Percentiles rank a stretch among this genome's conserved stretches.
Evolutionary conservation across 306 rosid genomes (phyloP).

Genomic region (Castanea mollissima): DNA sequence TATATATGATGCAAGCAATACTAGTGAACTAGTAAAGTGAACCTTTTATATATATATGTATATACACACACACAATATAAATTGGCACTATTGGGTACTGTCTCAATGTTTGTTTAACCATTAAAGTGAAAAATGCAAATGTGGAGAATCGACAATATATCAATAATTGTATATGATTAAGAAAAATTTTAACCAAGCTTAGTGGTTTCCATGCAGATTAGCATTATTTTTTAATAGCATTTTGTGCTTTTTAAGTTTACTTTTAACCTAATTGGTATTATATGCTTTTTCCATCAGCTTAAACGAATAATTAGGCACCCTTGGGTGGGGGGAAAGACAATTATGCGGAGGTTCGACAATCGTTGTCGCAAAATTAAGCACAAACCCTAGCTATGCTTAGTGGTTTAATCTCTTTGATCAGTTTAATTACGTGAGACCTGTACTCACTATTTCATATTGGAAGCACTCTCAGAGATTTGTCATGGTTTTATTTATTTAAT

Average conservation of each 20-base stretch:
- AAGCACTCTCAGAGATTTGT: background rate
- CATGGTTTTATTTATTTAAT: background rate
- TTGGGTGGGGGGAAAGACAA: background rate
- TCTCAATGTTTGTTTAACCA: conserved; percentile 14
- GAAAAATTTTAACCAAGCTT: background rate
- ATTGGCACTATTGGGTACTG: background rate
- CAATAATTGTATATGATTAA: conserved; percentile 13
- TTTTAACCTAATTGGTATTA: background rate
- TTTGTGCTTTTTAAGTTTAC: background rate
- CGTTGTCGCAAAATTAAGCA: background rate
- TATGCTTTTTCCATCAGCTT: background rate
- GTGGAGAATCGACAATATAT: conserved; percentile 24
- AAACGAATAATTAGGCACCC: background rate
- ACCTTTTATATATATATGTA: background rate
- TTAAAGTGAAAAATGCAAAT: background rate
- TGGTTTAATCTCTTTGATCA: no score
- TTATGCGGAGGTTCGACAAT: background rate
- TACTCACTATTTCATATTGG: background rate
- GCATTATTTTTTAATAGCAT: background rate
- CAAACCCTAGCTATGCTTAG: background rate
- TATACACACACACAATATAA: background rate
- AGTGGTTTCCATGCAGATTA: conserved; percentile 28
- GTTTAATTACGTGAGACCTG: no score
- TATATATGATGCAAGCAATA: background rate
- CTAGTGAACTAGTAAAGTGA: background rate